Conservation (phyloP, 75 land plant genomes). For the Isoetes taiwanensis region DNA sequence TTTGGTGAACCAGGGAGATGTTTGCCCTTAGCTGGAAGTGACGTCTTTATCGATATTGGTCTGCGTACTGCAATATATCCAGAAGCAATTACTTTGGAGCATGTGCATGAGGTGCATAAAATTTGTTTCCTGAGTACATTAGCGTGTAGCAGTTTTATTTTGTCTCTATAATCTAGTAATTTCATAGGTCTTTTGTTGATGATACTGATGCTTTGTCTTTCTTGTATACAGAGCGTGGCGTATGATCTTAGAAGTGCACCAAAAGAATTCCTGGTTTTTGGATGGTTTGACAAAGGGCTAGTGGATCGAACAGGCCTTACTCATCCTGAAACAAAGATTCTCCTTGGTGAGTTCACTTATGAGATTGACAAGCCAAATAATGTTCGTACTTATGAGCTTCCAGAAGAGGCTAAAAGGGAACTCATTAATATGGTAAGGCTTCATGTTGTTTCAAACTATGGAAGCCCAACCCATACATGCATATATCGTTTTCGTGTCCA, state of each 20-base stretch:
- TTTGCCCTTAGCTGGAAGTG: conserved; percentile 61
- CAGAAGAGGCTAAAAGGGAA: conserved; percentile 17
- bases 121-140: too few relatives aligned
- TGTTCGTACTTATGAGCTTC: conserved; percentile 56
- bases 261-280: conserved; percentile 55
- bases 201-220: too few relatives aligned
- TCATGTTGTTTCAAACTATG: conserved; percentile 75
- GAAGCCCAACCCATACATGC: conserved; percentile 74
- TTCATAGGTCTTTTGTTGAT: too few relatives aligned
- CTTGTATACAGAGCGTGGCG: conserved; percentile 80
- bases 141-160: too few relatives aligned
- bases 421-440: conserved; percentile 56
- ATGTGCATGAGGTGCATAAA: conserved; percentile 97
- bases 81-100: conserved; percentile 81
- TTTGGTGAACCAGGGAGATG: conserved; percentile 98
- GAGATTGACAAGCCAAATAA: conserved; percentile 56
- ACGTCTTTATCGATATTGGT: conserved; percentile 65
- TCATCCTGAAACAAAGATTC: conserved; percentile 28
- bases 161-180: too few relatives aligned
- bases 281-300: conserved; percentile 40
- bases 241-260: conserved; percentile 83
- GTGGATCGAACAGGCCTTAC: conserved; percentile 13
- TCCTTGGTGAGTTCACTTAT: conserved; percentile 58
- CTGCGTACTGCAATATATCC: conserved; percentile 66
- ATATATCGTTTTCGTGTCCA: conserved; percentile 92